Percentiles rank a stretch among this genome's conserved stretches.
phyloP scores from a whole-genome alignment of 2,329 filamentous ascomycete genomes.

The Fusarium abutilonis region DNA sequence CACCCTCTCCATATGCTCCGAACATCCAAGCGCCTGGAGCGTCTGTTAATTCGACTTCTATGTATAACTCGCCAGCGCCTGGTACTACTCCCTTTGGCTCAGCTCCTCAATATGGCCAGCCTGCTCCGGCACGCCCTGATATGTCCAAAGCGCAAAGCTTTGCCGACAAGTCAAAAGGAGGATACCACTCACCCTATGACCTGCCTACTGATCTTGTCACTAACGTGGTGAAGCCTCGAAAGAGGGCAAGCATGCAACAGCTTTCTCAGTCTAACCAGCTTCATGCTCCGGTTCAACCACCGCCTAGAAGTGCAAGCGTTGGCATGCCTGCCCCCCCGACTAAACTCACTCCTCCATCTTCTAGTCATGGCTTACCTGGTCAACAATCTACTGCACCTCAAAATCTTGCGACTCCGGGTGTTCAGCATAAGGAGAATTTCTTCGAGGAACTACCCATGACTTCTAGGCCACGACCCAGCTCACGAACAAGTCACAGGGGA shows the following conservation, averaged over 20 bases:
- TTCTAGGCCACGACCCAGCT: conserved; percentile 68
- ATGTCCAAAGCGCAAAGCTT: conserved; percentile 79
- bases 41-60: conserved; percentile 24
- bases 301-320: conserved; percentile 72
- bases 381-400: conserved; percentile 47
- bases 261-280: conserved; percentile 56
- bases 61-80: conserved; percentile 42
- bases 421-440: conserved; percentile 66
- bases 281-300: conserved; percentile 51
- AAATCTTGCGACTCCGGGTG: conserved; percentile 50
- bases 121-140: conserved; percentile 54
- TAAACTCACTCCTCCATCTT: conserved; percentile 47
- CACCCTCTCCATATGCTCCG: conserved; percentile 41
- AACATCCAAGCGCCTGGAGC: conserved; percentile 16
- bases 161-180: conserved; percentile 87
- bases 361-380: conserved; percentile 48
- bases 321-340: conserved; percentile 47
- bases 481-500: conserved; percentile 60
- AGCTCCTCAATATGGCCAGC: conserved; percentile 52
- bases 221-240: conserved; percentile 69
- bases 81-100: conserved; percentile 36
- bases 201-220: conserved; percentile 81
- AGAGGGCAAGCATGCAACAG: conserved; percentile 69
- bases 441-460: conserved; percentile 80
- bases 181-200: conserved; percentile 95